Conservation (phyloP, 805 yeast species). For the Saturnispora kantuleensis region DNA sequence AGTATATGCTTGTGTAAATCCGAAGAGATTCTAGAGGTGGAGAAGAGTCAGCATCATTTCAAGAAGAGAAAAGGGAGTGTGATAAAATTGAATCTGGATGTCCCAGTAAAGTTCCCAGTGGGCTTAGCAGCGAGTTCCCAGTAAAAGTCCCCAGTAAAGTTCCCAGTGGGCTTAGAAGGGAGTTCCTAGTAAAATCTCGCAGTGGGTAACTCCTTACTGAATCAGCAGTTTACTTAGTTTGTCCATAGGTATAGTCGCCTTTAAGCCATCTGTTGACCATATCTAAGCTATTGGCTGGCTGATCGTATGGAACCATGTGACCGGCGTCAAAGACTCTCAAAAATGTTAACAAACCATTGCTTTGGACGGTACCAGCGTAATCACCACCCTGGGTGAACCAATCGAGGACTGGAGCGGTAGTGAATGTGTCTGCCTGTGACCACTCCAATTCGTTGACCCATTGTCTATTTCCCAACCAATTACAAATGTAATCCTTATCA, state of each 20-base stretch:
- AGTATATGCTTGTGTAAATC: too few species aligned
- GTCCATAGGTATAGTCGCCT: constrained; percentile 41
- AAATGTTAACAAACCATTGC: constrained; percentile 61
- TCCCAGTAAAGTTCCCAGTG: too few species aligned
- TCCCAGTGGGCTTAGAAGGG: too few species aligned
- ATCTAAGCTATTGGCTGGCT: constrained; percentile 65
- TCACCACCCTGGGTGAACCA: constrained; percentile 24
- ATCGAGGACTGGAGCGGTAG: constrained; percentile 13
- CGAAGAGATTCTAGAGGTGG: too few species aligned
- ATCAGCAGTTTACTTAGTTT: neutral
- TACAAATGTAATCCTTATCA: constrained; percentile 92
- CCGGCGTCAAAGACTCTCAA: constrained; percentile 84
- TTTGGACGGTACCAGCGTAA: constrained; percentile 31
- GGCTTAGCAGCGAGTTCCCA: too few species aligned
- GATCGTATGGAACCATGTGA: constrained; percentile 92
- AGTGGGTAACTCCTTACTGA: too few species aligned
- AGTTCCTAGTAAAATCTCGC: too few species aligned
- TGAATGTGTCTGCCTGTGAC: constrained; percentile 15
- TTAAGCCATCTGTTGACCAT: constrained; percentile 81
- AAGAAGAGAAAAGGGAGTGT: too few species aligned
- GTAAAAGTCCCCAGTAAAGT: too few species aligned
- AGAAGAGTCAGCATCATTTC: too few species aligned
- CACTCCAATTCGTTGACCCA: constrained; percentile 67
- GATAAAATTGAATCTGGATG: too few species aligned
- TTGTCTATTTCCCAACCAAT: constrained; percentile 90